Percentiles rank a stretch among this genome's conserved stretches.
Conservation (phyloP, 345 rosid genomes). For the Nephelium lappaceum region DNA sequence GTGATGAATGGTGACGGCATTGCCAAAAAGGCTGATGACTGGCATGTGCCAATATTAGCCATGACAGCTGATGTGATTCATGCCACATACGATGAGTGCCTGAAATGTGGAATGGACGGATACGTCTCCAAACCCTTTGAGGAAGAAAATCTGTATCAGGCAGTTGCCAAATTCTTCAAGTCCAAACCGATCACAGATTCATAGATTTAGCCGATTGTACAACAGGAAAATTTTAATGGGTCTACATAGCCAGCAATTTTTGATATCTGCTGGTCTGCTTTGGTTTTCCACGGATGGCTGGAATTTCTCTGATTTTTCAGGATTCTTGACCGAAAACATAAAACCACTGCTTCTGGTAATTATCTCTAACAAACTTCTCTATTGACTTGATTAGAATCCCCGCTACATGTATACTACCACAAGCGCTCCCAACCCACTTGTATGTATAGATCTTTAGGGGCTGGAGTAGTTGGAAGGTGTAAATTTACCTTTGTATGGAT, state of each 20-base stretch:
- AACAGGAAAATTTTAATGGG: background rate
- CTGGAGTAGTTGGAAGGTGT: conserved; percentile 24
- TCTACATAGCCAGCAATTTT: conserved; percentile 38
- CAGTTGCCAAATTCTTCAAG: conserved; percentile 81
- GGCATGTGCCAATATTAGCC: conserved; percentile 90
- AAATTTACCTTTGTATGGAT: conserved; percentile 24
- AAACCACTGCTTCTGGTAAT: conserved; percentile 17
- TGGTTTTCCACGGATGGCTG: background rate
- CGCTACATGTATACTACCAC: conserved; percentile 34
- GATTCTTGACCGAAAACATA: conserved; percentile 12
- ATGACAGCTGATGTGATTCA: conserved; percentile 99
- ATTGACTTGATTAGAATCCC: conserved; percentile 33
- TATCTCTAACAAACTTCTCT: conserved; percentile 36
- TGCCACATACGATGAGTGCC: conserved; percentile 82
- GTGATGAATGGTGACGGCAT: conserved; percentile 36
- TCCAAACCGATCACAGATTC: conserved; percentile 45
- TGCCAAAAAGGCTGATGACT: conserved; percentile 25
- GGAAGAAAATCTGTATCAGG: conserved; percentile 90
- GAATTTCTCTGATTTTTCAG: background rate
- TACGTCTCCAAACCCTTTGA: conserved; percentile 96
- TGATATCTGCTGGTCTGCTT: conserved; percentile 38
- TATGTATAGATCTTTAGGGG: conserved; percentile 42
- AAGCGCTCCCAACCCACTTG: conserved; percentile 28
- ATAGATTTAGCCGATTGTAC: conserved; percentile 11
- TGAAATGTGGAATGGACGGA: conserved; percentile 94